Evolutionary conservation across 371 early-diverging fungal genomes (phyloP), one percentile per base, ranked within the genome.

Genomic region (Coemansia sp.): DNA sequence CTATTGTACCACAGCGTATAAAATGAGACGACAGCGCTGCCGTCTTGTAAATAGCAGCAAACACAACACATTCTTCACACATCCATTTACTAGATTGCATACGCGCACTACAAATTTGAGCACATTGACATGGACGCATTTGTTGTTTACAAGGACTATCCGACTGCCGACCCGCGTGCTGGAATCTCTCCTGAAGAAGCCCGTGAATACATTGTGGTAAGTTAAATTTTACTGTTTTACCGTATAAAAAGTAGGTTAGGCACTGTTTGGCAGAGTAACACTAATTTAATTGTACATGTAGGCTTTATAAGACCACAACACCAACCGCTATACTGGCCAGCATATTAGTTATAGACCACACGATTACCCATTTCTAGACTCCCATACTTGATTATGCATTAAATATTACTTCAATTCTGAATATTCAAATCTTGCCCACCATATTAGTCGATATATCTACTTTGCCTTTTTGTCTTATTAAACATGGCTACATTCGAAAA

Each of bases 161-260:
- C 71, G 5, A 71, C 71, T 22, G 53, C 54, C 27, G 71, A 74
- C 21, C 72, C 72, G 27, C 60, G 67, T 1, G 63, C 61, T 22
- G 75, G 67, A 31, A 71, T 71, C 7, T 39, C 60, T 4, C 56
- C 70, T 42, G 61, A 74, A 26, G 67, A 74, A 48, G 66, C 74
- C 22, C 71, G 66, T 48, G 71, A 73, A 14, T 73, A 70, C 31
- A 61, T 64, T 4, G 57, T 64, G 51, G 50, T 50, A 64, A 58
- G 64, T 57, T 34, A 11, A 34, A 34, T 34, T 2, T 34, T 34
- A 10, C 34, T 34, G 34, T 8, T 34, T 34, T 34, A 3, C 10
- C 34, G 2, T 10, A 10, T 34, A 10, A 34, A 34, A 10, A 34
- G 34, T 34, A 34, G 34, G 10, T 34, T 34, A 34, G 34, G 10